Evolutionary conservation across 805 yeast species (phyloP), one percentile per base, ranked within the genome.

Genomic region (Tetrapisispora phaffii): DNA sequence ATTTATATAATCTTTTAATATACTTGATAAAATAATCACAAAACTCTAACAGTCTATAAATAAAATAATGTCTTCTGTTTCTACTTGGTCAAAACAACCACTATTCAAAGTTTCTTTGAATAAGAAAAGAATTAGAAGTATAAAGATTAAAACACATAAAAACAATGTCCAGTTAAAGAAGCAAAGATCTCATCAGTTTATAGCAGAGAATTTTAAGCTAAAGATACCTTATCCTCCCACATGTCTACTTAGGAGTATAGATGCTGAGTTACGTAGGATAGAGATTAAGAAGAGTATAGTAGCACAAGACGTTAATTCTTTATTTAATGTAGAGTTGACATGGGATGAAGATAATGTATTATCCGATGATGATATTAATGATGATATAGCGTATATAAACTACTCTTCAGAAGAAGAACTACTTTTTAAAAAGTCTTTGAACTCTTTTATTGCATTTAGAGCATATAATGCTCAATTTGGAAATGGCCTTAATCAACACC

Each of bases 371-470:
- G 41, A 38, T 6, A 24, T 6, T 22, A 10, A n/a, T 15, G n/a
- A 26, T 38, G 34, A 38, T 16, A 7, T 37, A 16, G 8, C 7
- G 10, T 10, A n/a, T 23, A 37, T 12, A 28, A 19, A 28, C 4
- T 15, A 17, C 23, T 12, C 7, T 22, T 7, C 12, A 16, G 22
- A 20, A 10, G 13, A 24, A 16, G 24, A 17, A 4, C 4, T 5
- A 15, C 10, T 12, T n/a, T 13, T 24, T 7, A 24, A 26, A 15
- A 50, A 45, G 33, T 45, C 47, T 17, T 20, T 58, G 12, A 58
- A 58, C 44, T 45, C 55, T 9, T 58, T 58, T 42, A 54, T 58
- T 46, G 59, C 59, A 0, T 58, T 56, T 31, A 48, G 62, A 41
- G 50, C 54, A 16, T 58, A 58, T 35, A 52, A 58, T 43, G 52